A percentile compares a stretch with the other conserved stretches of the same genome.
phyloP scores from a whole-genome alignment of 176 grass and related monocot species.

The Lolium multiflorum region DNA sequence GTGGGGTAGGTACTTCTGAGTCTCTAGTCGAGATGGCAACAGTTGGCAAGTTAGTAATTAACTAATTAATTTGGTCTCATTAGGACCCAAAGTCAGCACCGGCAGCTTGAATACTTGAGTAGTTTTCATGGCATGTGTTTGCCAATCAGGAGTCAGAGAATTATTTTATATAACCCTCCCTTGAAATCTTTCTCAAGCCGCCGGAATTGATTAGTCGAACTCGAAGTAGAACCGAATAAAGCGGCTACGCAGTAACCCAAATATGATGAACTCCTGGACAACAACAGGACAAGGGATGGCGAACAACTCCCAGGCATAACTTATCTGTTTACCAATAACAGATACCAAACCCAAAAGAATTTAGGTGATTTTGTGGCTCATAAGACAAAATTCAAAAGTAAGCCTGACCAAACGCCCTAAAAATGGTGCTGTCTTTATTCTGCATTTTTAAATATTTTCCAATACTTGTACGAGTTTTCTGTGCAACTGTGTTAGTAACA shows the following conservation, averaged over 20 bases:
- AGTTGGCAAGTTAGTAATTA: constrained; percentile 17
- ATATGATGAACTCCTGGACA: too few species aligned
- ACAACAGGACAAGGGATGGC: too few species aligned
- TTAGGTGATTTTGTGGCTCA: too few species aligned
- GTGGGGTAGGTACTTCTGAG: background rate
- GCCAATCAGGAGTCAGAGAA: background rate
- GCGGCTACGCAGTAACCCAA: background rate
- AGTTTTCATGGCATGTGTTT: background rate
- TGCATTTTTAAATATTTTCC: too few species aligned
- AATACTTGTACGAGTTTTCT: too few species aligned
- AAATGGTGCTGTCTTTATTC: too few species aligned
- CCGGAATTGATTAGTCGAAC: background rate
- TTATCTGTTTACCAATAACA: background rate
- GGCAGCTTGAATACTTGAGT: background rate
- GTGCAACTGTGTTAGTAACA: too few species aligned
- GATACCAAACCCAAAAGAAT: too few species aligned
- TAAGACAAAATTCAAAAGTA: too few species aligned
- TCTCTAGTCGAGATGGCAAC: background rate
- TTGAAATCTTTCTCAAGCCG: background rate
- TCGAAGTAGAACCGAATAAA: background rate
- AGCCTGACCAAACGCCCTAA: too few species aligned
- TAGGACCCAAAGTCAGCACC: background rate
- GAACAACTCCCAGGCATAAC: too few species aligned
- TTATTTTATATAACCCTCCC: background rate
- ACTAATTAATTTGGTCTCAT: too few species aligned